phyloP scores from a whole-genome alignment of 441 rosid species.

The Daphne laureola region DNA sequence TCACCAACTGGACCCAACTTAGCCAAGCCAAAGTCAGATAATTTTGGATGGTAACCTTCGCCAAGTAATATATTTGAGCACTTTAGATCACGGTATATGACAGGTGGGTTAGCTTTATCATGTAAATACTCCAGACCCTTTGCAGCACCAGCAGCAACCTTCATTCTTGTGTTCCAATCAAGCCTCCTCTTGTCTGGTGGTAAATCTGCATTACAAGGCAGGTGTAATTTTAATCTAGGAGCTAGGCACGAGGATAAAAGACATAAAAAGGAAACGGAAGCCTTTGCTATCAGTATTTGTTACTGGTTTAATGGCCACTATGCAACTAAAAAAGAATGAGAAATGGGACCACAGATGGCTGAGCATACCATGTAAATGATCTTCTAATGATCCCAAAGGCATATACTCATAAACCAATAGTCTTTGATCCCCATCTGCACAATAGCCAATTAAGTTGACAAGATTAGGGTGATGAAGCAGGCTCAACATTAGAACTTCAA shows the following conservation, averaged over 20 bases:
- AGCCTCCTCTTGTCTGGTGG: conserved; percentile 61
- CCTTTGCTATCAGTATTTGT: not conserved
- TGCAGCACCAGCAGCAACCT: conserved; percentile 95
- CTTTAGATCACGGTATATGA: conserved; percentile 87
- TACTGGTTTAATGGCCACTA: not conserved
- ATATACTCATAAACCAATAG: conserved; percentile 84
- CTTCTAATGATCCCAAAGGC: conserved; percentile 82
- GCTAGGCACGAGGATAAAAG: not conserved
- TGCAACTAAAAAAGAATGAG: conserved; percentile 8
- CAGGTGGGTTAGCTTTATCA: conserved; percentile 83
- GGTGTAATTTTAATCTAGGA: conserved; percentile 3
- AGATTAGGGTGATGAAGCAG: conserved; percentile 80
- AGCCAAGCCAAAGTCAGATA: conserved; percentile 95
- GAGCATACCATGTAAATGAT: conserved; percentile 60
- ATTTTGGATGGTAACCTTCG: conserved; percentile 73
- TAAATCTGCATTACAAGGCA: conserved; percentile 39
- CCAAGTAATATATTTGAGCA: conserved; percentile 90
- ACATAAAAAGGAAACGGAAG: not conserved
- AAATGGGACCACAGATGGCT: not conserved
- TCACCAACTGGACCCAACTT: conserved; percentile 97
- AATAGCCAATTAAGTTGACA: conserved; percentile 76
- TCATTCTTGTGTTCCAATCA: conserved; percentile 95
- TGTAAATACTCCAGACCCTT: conserved; percentile 88
- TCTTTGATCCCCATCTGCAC: conserved; percentile 88
- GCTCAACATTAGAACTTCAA: conserved; percentile 77